Conservation (phyloP, 1,284 basidiomycete genomes). For the Rhizoctonia solani region DNA sequence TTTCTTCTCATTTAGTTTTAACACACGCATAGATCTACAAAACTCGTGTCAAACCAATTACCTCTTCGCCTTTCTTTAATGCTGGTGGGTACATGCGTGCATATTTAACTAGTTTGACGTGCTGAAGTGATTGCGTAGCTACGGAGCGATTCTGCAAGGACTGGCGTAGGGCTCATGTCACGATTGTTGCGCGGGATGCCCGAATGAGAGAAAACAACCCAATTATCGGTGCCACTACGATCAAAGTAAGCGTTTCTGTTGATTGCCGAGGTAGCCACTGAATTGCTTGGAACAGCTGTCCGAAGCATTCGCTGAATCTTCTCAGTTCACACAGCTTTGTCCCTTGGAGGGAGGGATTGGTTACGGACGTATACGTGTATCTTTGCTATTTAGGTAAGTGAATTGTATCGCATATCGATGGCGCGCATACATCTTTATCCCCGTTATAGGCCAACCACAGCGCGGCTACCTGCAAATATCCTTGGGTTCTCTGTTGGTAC, state of each 20-base stretch:
- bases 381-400: slow-evolving; percentile 36
- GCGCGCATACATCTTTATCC: background rate
- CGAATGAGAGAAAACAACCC: slow-evolving; percentile 37
- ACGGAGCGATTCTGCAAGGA: slow-evolving; percentile 35
- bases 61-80: slow-evolving; percentile 35
- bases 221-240: slow-evolving; percentile 31
- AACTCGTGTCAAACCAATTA: slow-evolving; percentile 35
- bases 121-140: background rate
- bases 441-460: slow-evolving; percentile 8
- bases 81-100: slow-evolving; percentile 21
- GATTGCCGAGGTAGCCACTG: background rate
- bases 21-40: slow-evolving; percentile 22
- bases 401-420: background rate
- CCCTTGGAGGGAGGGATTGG: slow-evolving; percentile 36
- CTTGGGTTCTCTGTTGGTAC: slow-evolving; percentile 33
- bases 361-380: slow-evolving; percentile 34
- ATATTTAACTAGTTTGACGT: background rate
- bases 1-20: background rate
- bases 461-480: slow-evolving; percentile 28
- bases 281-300: slow-evolving; percentile 22
- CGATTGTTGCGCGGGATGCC: slow-evolving; percentile 34
- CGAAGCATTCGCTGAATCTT: slow-evolving; percentile 33
- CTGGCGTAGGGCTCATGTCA: slow-evolving; percentile 32
- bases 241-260: slow-evolving; percentile 21
- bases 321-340: slow-evolving; percentile 28